phyloP scores from a whole-genome alignment of 805 yeast genomes.

The Pichia manshurica region DNA sequence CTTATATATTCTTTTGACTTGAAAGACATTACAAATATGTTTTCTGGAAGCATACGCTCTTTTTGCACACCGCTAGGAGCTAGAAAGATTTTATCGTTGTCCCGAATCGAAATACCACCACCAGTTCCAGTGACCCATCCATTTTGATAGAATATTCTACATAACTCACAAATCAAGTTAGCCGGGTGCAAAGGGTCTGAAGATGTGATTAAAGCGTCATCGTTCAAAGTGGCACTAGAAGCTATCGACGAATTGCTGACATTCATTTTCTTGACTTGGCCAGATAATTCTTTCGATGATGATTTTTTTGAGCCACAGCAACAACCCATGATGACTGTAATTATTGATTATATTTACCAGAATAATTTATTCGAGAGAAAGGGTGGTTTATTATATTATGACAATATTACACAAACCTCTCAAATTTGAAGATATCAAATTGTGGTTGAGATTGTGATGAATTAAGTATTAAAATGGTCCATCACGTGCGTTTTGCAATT shows the following conservation, averaged over 20 bases:
- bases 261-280: neutral
- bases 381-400: too few species aligned
- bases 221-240: too few species aligned
- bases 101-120: constrained; percentile 81
- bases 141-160: constrained; percentile 67
- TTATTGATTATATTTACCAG: too few species aligned
- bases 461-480: too few species aligned
- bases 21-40: constrained; percentile 72
- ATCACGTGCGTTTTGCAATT: too few species aligned
- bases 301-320: neutral
- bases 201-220: constrained; percentile 13
- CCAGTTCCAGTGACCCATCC: constrained; percentile 97
- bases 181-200: constrained; percentile 58
- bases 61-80: constrained; percentile 98
- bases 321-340: neutral
- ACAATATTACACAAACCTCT: too few species aligned
- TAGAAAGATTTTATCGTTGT: constrained; percentile 53
- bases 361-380: too few species aligned
- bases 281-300: neutral
- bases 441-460: too few species aligned
- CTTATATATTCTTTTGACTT: constrained; percentile 47
- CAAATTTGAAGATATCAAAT: too few species aligned
- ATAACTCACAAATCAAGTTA: constrained; percentile 74
- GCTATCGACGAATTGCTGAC: neutral
- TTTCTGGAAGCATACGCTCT: constrained; percentile 75